Percentiles rank a stretch among this genome's conserved stretches.
Evolutionary conservation across 768 basidiomycete genomes (phyloP).

Genomic region (Gymnopilus dilepis): DNA sequence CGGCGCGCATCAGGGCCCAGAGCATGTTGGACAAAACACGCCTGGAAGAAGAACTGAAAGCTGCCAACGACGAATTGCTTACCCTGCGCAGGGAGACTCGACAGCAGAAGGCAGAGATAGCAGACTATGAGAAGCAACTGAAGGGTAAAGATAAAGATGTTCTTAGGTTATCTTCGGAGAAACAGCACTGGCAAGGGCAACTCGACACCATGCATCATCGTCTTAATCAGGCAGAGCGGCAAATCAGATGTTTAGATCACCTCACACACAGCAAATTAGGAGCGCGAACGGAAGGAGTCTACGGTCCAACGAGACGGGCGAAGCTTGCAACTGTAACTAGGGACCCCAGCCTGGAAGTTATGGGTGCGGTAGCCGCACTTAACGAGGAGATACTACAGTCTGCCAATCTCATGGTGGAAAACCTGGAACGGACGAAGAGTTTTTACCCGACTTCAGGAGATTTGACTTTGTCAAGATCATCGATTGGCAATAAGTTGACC

Average conservation of each 20-base stretch:
- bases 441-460: not conserved
- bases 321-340: not conserved
- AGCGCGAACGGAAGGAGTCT: constrained; percentile 15
- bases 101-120: not conserved
- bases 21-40: constrained; percentile 5
- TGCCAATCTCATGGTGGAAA: constrained; percentile 25
- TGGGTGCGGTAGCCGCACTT: constrained; percentile 22
- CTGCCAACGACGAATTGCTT: not conserved
- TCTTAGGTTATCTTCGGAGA: constrained; percentile 15
- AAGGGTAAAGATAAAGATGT: constrained; percentile 4
- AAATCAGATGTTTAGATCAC: constrained; percentile 18
- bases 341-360: constrained; percentile 26
- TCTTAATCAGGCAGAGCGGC: constrained; percentile 14
- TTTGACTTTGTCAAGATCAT: constrained; percentile 12
- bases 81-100: constrained; percentile 1
- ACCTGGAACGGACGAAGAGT: constrained; percentile 18
- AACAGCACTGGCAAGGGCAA: constrained; percentile 23
- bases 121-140: not conserved
- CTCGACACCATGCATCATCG: constrained; percentile 23
- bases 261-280: constrained; percentile 21
- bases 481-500: constrained; percentile 22
- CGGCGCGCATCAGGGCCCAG: not conserved
- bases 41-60: constrained; percentile 1
- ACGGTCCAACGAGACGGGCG: constrained; percentile 9
- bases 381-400: constrained; percentile 30